Evolutionary conservation across 2,329 filamentous ascomycete genomes (phyloP).

Genomic region (Immersiporthe knoxdaviesiana): DNA sequence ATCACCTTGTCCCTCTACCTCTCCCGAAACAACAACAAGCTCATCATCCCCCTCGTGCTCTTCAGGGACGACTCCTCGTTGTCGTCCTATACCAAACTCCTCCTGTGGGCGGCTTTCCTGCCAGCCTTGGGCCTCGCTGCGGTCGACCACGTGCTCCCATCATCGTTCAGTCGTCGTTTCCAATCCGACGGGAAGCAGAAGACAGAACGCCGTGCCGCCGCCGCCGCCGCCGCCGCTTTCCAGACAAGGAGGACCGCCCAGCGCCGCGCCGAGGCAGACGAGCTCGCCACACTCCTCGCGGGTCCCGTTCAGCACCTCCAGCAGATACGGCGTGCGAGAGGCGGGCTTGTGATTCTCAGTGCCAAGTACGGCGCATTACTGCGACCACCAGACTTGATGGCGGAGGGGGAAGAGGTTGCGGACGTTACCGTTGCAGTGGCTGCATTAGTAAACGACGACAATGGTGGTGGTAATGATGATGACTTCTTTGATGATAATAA

Average conservation of each 20-base stretch:
- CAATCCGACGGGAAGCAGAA: background rate
- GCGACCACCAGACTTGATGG: background rate
- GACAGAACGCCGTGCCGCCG: constrained; percentile 1
- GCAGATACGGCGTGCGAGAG: constrained; percentile 40
- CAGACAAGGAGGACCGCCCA: constrained; percentile 31
- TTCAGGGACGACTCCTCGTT: constrained; percentile 8
- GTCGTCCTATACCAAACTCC: constrained; percentile 33
- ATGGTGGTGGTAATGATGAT: too few relatives aligned
- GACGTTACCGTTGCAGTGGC: constrained; percentile 54
- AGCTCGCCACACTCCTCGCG: constrained; percentile 47
- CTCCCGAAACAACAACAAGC: constrained; percentile 44
- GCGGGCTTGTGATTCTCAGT: constrained; percentile 52
- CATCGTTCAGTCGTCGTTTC: background rate
- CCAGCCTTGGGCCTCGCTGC: constrained; percentile 47
- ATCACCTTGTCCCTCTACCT: constrained; percentile 52
- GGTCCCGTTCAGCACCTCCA: constrained; percentile 45
- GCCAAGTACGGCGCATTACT: constrained; percentile 50
- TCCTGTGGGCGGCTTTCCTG: constrained; percentile 45
- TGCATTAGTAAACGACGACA: constrained; percentile 46
- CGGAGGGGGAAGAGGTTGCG: constrained; percentile 46
- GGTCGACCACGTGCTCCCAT: constrained; percentile 37
- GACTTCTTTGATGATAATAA: background rate
- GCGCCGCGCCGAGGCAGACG: constrained; percentile 48
- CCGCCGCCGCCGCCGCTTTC: background rate
- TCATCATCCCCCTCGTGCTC: constrained; percentile 47